A percentile compares a stretch with the other conserved stretches of the same genome.
These are phyloP conservation scores for Dryas drummondii DNA, from an alignment of 306 rosid genomes.

Conservation along the genomic window DNA sequence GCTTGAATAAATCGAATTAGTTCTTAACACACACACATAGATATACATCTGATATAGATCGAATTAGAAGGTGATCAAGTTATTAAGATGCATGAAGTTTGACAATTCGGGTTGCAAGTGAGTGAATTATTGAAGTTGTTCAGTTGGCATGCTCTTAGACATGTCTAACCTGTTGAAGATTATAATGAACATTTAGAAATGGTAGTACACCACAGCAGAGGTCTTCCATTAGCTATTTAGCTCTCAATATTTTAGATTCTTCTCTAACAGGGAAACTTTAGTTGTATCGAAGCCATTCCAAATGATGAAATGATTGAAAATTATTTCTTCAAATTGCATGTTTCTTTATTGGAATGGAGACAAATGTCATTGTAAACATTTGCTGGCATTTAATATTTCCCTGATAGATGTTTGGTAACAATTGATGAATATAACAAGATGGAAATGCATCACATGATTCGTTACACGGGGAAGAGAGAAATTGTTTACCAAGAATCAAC, in stretches of 20 bases:
- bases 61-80: too few relatives aligned
- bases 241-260: neutral
- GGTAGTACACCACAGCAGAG: neutral
- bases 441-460: slow-evolving; percentile 5
- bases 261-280: neutral
- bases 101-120: too few relatives aligned
- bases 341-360: neutral
- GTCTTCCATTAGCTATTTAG: neutral
- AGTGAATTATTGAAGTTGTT: neutral
- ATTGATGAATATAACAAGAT: neutral
- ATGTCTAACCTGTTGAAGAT: neutral
- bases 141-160: neutral
- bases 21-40: too few relatives aligned
- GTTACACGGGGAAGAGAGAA: neutral
- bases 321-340: slow-evolving; percentile 5
- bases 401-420: slow-evolving; percentile 4
- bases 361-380: too few relatives aligned
- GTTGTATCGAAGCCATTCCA: neutral
- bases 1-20: too few relatives aligned
- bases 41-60: too few relatives aligned
- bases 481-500: too few relatives aligned
- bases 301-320: neutral
- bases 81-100: too few relatives aligned
- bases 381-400: neutral
- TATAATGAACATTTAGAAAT: neutral